Evolutionary conservation across 345 rosid genomes (phyloP).

Genomic region (Eucalyptus melliodora): DNA sequence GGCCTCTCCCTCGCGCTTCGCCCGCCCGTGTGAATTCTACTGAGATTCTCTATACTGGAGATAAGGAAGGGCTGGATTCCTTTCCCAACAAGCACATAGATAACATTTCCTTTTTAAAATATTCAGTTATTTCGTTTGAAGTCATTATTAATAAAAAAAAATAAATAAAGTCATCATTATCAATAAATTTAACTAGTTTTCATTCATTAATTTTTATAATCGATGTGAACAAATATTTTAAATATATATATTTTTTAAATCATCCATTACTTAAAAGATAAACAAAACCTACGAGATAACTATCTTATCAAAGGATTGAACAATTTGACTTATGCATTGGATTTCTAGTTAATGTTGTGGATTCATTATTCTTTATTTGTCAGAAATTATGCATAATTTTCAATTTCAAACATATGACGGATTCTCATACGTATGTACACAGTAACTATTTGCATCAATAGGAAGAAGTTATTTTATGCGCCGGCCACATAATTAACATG

Average conservation of each 20-base stretch:
- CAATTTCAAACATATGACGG: background rate
- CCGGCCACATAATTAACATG: fast-evolving
- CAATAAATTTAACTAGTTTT: no score
- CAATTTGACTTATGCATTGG: background rate
- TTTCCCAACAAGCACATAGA: no score
- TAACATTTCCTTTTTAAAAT: no score
- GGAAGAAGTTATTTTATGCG: background rate
- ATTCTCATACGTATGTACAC: background rate
- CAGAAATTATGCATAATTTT: background rate
- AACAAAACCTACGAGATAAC: fast-evolving
- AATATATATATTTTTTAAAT: no score
- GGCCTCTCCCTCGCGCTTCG: background rate
- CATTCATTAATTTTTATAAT: background rate
- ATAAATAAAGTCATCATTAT: background rate
- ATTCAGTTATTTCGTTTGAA: no score
- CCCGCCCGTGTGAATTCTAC: background rate
- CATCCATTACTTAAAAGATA: no score
- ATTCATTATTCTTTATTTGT: background rate
- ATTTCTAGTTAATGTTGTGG: background rate
- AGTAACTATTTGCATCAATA: background rate
- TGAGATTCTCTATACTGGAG: background rate
- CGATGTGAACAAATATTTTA: no score
- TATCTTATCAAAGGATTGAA: background rate
- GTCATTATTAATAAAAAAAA: no score
- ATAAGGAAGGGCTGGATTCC: no score